Conservation (phyloP, 2,329 filamentous ascomycete genomes). For the Hymenoscyphus linearis region DNA sequence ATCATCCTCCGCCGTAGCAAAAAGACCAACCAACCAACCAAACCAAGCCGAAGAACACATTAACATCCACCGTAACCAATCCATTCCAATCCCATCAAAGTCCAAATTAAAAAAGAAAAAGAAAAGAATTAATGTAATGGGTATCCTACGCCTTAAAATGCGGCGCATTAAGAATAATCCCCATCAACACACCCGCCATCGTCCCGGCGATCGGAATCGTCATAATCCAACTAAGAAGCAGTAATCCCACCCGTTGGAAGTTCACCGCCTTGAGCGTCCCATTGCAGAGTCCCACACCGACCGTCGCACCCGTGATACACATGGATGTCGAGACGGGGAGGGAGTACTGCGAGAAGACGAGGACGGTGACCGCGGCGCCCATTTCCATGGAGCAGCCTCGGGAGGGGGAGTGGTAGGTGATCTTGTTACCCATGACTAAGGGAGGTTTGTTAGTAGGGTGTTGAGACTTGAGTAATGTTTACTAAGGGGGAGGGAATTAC, state of each 20-base stretch:
- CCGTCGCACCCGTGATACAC: conserved; percentile 76
- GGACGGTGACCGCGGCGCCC: conserved; percentile 70
- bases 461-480: too few species aligned
- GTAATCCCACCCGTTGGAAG: conserved; percentile 64
- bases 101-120: too few species aligned
- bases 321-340: conserved; percentile 73
- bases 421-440: conserved; percentile 73
- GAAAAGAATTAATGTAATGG: too few species aligned
- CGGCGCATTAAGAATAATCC: conserved; percentile 51
- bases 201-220: conserved; percentile 45
- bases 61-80: too few species aligned
- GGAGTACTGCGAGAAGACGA: conserved; percentile 69
- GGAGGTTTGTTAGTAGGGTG: conserved; percentile 16
- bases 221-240: conserved; percentile 62
- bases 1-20: too few species aligned
- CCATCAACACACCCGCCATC: conserved; percentile 36
- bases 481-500: conserved; percentile 37
- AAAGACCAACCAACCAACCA: too few species aligned
- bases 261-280: conserved; percentile 68
- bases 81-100: too few species aligned
- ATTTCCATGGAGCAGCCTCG: conserved; percentile 69
- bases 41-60: too few species aligned
- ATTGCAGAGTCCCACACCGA: conserved; percentile 74
- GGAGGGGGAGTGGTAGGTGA: conserved; percentile 62
- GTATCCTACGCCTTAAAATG: conserved; percentile 5